Evolutionary conservation across 371 early-diverging fungal genomes (phyloP).

Genomic region (Globomyces sp.): DNA sequence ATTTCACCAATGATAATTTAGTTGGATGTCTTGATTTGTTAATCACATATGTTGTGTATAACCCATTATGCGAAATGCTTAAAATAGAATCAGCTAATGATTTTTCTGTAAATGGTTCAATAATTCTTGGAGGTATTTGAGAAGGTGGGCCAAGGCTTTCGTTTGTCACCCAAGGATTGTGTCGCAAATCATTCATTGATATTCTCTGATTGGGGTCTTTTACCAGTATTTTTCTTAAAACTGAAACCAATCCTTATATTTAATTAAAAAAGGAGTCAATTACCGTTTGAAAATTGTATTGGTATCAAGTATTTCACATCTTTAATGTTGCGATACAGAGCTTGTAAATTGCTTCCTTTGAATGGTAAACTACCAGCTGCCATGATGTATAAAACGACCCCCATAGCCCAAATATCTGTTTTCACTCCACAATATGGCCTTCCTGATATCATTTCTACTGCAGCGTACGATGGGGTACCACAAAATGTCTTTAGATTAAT

Average conservation of each 20-base stretch:
- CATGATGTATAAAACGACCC: constrained; percentile 51
- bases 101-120: too few species aligned
- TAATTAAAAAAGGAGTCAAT: not conserved
- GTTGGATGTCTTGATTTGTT: too few species aligned
- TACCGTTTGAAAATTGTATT: constrained; percentile 34
- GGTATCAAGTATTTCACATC: constrained; percentile 29
- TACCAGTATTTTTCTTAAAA: constrained; percentile 28
- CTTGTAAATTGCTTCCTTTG: constrained; percentile 46
- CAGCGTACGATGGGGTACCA: constrained; percentile 50
- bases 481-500: constrained; percentile 37
- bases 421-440: constrained; percentile 59
- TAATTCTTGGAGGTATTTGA: too few species aligned
- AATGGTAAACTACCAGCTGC: constrained; percentile 55
- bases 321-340: constrained; percentile 46
- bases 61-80: too few species aligned
- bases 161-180: constrained; percentile 29
- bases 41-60: too few species aligned
- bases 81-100: too few species aligned
- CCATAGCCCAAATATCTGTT: constrained; percentile 59
- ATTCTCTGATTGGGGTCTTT: constrained; percentile 31
- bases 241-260: constrained; percentile 23
- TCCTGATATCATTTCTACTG: constrained; percentile 42
- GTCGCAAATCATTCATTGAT: constrained; percentile 30
- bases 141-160: too few species aligned
- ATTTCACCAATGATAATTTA: too few species aligned